Evolutionary conservation across 257 asterid genomes (phyloP).

Genomic region (Verbena officinalis): DNA sequence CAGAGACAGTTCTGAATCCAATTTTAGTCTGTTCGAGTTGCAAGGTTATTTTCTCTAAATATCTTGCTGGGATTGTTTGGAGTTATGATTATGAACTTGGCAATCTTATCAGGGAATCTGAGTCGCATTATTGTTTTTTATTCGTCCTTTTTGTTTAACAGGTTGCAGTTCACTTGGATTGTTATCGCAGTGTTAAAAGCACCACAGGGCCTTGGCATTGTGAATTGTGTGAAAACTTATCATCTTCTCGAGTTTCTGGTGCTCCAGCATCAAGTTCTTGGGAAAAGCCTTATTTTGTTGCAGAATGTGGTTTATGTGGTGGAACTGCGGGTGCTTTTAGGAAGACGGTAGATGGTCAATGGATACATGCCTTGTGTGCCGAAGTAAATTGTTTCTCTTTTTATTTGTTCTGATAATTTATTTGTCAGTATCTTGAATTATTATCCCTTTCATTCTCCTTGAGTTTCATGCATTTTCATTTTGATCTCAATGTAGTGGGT

Average conservation of each 20-base stretch:
- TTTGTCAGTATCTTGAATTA: constrained; percentile 21
- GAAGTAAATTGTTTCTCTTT: constrained; percentile 63
- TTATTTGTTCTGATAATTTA: constrained; percentile 25
- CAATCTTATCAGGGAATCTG: constrained; percentile 13
- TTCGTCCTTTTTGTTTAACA: constrained; percentile 32
- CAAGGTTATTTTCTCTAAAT: constrained; percentile 60
- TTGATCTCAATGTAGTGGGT: constrained; percentile 74
- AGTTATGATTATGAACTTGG: constrained; percentile 1
- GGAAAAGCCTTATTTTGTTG: constrained; percentile 80
- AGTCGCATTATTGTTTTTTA: background rate
- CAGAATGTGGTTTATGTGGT: constrained; percentile 96
- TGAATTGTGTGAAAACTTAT: constrained; percentile 84
- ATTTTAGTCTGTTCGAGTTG: constrained; percentile 87
- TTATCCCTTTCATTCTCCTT: constrained; percentile 24
- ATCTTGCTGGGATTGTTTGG: constrained; percentile 3
- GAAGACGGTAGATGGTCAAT: constrained; percentile 82
- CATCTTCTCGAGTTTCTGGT: constrained; percentile 64
- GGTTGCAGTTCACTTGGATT: constrained; percentile 98
- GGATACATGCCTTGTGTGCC: constrained; percentile 98
- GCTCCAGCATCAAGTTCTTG: constrained; percentile 50
- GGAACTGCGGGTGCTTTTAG: constrained; percentile 98
- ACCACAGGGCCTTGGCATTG: constrained; percentile 93
- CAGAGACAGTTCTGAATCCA: constrained; percentile 80
- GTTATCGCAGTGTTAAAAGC: constrained; percentile 79
- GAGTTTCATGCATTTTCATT: constrained; percentile 33